Evolutionary conservation across 768 basidiomycete species (phyloP), one percentile per base, ranked within the genome.

Genomic region (Austroboletus eburneus): DNA sequence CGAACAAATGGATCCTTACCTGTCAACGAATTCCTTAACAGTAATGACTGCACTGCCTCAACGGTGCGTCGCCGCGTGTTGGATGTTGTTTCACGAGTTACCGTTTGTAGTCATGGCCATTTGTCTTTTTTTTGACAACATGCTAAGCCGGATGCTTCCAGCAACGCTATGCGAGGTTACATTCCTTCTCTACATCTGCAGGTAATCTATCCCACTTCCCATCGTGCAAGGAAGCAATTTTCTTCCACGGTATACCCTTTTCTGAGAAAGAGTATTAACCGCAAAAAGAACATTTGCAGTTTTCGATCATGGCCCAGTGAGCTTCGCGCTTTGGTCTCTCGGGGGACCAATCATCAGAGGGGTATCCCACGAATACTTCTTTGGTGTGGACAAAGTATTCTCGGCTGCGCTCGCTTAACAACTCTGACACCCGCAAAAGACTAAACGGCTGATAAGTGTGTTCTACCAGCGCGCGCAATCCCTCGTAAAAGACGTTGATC

Each of bases 261-360:
- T 62, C 39, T 43, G 40, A 56, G 51, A 57, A 9, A 49, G 27
- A 10, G 51, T 23, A 17, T 22, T 39, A 10, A 20, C 23, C n/a
- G 51, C 63, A 34, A 65, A n/a, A 18, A 66, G 20, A n/a, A 62
- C 55, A 36, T 68, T 63, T n/a, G 63, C 65, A 17, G 4, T 35
- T n/a, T n/a, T n/a, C 34, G 5, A 35, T 35, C 3, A 13, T 10
- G 4, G 10, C 34, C 34, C 34, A 35, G 4, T 35, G 34, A 18
- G 34, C 34, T 4, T 35, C 34, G 17, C 34, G 34, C 16, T n/a
- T 35, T 6, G 34, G 34, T 18, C 34, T 17, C 18, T 35, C 17
- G 16, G 17, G 34, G 10, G 34, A 35, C 34, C 34, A 35, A 5
- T 35, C 12, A 17, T 35, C 34, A 7, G 18, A 13, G n/a, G n/a